phyloP scores from a whole-genome alignment of 2,329 filamentous ascomycete species.

The Trichoderma arundinaceum region DNA sequence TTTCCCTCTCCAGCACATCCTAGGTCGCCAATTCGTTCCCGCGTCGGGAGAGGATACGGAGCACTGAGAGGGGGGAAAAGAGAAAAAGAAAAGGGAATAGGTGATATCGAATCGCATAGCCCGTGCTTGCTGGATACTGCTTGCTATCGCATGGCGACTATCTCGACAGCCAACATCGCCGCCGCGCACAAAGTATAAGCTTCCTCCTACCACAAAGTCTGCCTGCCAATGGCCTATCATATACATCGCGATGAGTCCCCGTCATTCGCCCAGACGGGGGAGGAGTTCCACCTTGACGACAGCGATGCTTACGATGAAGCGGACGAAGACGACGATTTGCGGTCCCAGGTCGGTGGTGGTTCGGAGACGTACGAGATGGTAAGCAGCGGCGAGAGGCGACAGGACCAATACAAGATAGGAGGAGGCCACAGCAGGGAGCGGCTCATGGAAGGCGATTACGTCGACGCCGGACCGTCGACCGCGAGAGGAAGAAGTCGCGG shows the following conservation, averaged over 20 bases:
- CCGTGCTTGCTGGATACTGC: not conserved
- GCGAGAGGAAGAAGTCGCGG: constrained; percentile 29
- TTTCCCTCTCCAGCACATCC: not conserved
- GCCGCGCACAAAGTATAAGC: constrained; percentile 16
- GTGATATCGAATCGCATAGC: not conserved
- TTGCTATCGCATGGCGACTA: constrained; percentile 20
- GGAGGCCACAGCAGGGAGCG: constrained; percentile 32
- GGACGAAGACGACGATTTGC: constrained; percentile 40
- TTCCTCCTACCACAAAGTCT: not conserved
- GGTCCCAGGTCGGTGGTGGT: constrained; percentile 41
- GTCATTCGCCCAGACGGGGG: constrained; percentile 50
- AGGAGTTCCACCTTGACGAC: constrained; percentile 46
- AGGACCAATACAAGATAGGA: constrained; percentile 29
- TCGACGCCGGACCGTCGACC: constrained; percentile 34
- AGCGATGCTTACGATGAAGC: constrained; percentile 36
- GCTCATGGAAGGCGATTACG: constrained; percentile 35
- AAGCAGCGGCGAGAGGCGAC: constrained; percentile 34
- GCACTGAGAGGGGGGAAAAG: not conserved
- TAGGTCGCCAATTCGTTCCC: constrained; percentile 19
- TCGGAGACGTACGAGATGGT: constrained; percentile 47
- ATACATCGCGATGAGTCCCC: constrained; percentile 40
- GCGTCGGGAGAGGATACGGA: constrained; percentile 20
- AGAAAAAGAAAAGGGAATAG: not conserved
- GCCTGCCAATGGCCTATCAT: constrained; percentile 35
- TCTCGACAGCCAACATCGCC: constrained; percentile 8